Conservation (phyloP, 2,329 filamentous ascomycete species). For the Rutstroemia sp. region DNA sequence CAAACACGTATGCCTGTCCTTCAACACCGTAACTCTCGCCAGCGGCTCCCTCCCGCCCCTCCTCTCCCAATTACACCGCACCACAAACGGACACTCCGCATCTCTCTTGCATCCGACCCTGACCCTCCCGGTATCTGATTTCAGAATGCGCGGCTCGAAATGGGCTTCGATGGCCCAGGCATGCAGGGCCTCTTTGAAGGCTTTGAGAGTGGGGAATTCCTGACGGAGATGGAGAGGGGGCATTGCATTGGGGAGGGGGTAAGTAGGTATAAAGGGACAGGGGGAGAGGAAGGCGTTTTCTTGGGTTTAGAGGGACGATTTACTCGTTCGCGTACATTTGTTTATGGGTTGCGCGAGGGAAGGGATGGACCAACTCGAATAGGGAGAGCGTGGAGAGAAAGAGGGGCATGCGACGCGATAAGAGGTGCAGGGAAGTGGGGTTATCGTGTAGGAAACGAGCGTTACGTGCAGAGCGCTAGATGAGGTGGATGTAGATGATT, state of each 20-base stretch:
- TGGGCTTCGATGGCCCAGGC: constrained; percentile 30
- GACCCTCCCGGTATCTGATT: constrained; percentile 29
- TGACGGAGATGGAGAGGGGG: constrained; percentile 28
- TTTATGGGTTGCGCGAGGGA: neutral
- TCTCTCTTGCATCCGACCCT: constrained; percentile 30
- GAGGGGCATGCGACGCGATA: neutral
- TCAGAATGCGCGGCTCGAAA: constrained; percentile 30
- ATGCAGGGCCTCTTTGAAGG: constrained; percentile 30
- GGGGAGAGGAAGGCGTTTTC: neutral
- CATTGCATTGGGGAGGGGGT: constrained; percentile 12
- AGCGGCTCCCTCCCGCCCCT: constrained; percentile 25
- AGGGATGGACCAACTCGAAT: neutral
- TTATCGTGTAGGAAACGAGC: neutral
- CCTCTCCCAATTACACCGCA: constrained; percentile 30
- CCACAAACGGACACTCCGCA: constrained; percentile 28
- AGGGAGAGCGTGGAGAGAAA: neutral
- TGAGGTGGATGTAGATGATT: neutral
- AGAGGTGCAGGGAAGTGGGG: neutral
- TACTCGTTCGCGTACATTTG: neutral
- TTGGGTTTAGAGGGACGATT: neutral
- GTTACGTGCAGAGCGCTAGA: neutral
- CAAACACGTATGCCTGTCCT: constrained; percentile 27
- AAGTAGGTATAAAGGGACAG: neutral
- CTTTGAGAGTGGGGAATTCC: constrained; percentile 29
- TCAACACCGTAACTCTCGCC: constrained; percentile 27